phyloP scores from a whole-genome alignment of 2,329 filamentous ascomycete species.

The Phyllachora maydis region DNA sequence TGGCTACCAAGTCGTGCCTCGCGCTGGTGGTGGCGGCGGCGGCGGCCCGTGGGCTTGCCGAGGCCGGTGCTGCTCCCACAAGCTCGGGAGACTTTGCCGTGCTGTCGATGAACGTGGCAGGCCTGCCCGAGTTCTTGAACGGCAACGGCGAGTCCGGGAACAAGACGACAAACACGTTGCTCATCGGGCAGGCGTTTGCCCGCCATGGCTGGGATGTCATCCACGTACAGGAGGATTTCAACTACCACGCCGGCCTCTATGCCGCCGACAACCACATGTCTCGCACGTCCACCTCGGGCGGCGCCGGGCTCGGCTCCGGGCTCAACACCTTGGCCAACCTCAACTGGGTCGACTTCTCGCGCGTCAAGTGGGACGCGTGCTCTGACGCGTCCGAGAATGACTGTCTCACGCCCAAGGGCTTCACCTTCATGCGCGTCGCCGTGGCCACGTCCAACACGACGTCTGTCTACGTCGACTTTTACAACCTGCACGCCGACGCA shows the following conservation, averaged over 20 bases:
- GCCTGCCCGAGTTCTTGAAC: slow-evolving; percentile 33
- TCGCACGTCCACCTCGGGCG: slow-evolving; percentile 44
- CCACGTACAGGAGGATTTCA: slow-evolving; percentile 50
- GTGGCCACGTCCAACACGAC: slow-evolving; percentile 26
- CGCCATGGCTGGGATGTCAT: slow-evolving; percentile 38
- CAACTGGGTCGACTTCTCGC: slow-evolving; percentile 30
- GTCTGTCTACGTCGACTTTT: slow-evolving; percentile 40
- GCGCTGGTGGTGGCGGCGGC: too few species aligned
- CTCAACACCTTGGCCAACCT: slow-evolving; percentile 42
- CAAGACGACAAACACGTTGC: slow-evolving; percentile 33
- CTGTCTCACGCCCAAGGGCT: slow-evolving; percentile 49
- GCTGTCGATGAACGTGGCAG: slow-evolving; percentile 38
- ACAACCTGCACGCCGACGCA: slow-evolving; percentile 48
- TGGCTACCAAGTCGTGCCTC: too few species aligned
- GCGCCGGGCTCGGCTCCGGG: slow-evolving; percentile 39
- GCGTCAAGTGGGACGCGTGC: slow-evolving; percentile 38
- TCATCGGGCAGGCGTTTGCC: slow-evolving; percentile 34
- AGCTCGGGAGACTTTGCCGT: slow-evolving; percentile 28
- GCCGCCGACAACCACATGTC: slow-evolving; percentile 34
- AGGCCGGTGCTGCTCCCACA: too few species aligned
- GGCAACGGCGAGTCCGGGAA: slow-evolving; percentile 39
- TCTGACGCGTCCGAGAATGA: slow-evolving; percentile 32
- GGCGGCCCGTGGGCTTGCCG: too few species aligned
- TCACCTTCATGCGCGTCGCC: slow-evolving; percentile 41
- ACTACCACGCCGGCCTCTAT: slow-evolving; percentile 48